Evolutionary conservation across 179 eudicot species (phyloP).

Genomic region (Beta corolliflora): DNA sequence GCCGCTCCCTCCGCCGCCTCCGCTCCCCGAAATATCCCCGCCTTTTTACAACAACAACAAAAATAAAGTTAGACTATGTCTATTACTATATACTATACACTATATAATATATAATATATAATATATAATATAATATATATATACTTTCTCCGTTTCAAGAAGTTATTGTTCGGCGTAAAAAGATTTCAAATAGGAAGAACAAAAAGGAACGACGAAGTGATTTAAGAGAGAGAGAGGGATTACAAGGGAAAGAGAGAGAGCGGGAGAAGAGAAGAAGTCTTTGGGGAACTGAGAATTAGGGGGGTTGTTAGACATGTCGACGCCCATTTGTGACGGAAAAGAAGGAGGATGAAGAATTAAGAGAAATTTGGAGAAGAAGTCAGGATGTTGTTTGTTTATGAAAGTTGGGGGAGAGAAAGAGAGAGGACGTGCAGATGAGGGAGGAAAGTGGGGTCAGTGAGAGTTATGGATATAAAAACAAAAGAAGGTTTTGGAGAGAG

Average conservation of each 20-base stretch:
- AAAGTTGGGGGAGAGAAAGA: slow-evolving; percentile 1
- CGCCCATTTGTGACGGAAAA: slow-evolving; percentile 42
- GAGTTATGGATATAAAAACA: slow-evolving; percentile 65
- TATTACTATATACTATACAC: no score
- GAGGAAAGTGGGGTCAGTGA: slow-evolving; percentile 30
- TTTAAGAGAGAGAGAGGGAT: no score
- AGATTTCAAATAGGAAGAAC: no score
- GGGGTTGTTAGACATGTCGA: slow-evolving; percentile 68
- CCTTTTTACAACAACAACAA: slow-evolving; percentile 39
- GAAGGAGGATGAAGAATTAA: no score
- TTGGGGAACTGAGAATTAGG: slow-evolving; percentile 43
- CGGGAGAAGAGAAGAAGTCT: slow-evolving; percentile 68
- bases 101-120: no score
- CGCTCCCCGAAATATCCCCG: slow-evolving; percentile 77
- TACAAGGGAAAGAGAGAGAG: slow-evolving; percentile 90
- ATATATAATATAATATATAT: no score
- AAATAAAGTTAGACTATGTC: background rate
- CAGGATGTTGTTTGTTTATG: background rate
- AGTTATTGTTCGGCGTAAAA: no score
- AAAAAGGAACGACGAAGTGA: background rate
- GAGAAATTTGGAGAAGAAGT: no score
- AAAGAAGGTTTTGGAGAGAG: slow-evolving; percentile 11
- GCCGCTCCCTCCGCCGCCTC: slow-evolving; percentile 34
- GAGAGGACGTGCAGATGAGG: slow-evolving; percentile 23
- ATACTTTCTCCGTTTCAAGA: no score